A percentile compares a stretch with the other conserved stretches of the same genome.
These are phyloP conservation scores for Spatholobus suberectus DNA, from an alignment of 306 rosid species.

Conservation along the genomic window DNA sequence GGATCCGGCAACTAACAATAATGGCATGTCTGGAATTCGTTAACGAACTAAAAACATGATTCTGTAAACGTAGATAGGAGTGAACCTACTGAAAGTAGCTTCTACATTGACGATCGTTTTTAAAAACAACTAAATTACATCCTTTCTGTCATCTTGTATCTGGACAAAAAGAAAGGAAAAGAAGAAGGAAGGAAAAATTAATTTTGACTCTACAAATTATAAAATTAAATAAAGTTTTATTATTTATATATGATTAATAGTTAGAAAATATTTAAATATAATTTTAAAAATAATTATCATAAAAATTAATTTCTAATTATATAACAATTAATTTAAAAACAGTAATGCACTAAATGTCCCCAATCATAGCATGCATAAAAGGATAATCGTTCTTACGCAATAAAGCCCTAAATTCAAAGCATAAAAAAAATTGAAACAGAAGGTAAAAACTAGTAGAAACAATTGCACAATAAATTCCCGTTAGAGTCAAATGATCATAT, in stretches of 20 bases:
- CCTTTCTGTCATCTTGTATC: neutral
- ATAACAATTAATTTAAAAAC: neutral
- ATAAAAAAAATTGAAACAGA: neutral
- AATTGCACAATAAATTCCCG: neutral
- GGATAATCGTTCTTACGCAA: neutral
- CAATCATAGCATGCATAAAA: neutral
- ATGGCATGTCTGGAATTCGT: slow-evolving; percentile 21
- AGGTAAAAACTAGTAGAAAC: neutral
- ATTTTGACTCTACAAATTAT: neutral
- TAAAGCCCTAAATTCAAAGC: neutral
- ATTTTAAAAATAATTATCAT: too few relatives aligned
- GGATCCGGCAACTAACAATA: neutral
- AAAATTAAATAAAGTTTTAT: neutral
- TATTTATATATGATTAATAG: too few relatives aligned
- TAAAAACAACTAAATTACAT: slow-evolving; percentile 11
- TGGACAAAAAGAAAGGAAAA: neutral
- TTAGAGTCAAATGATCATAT: neutral
- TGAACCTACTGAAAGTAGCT: too few relatives aligned
- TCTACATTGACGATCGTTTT: too few relatives aligned
- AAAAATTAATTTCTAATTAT: neutral
- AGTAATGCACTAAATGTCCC: neutral
- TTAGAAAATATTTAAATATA: too few relatives aligned
- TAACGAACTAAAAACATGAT: slow-evolving; percentile 9
- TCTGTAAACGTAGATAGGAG: neutral
- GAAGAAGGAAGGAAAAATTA: neutral